Evolutionary conservation across 2,329 filamentous ascomycete genomes (phyloP).

Genomic region (Trichoderma breve): DNA sequence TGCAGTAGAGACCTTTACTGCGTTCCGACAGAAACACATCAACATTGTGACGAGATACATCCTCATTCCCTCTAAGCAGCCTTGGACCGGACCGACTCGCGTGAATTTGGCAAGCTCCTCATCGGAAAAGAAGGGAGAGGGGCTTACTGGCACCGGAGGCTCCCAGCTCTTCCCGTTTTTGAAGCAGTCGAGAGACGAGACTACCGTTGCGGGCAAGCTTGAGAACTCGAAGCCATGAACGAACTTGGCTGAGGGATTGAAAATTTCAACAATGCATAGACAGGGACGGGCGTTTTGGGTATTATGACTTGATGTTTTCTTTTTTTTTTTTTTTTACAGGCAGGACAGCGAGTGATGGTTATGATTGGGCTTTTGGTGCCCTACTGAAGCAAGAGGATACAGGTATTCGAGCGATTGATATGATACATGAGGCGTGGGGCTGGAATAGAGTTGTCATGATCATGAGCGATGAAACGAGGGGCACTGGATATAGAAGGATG

Average conservation of each 20-base stretch:
- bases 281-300: not conserved
- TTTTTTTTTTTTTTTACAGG: not conserved
- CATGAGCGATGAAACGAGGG: not conserved
- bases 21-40: constrained; percentile 82
- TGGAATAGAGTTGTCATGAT: not conserved
- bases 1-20: constrained; percentile 71
- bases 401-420: not conserved
- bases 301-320: not conserved
- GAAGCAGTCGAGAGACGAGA: constrained; percentile 86
- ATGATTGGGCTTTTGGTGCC: not conserved
- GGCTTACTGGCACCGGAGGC: constrained; percentile 80
- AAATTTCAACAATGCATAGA: not conserved
- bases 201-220: constrained; percentile 42
- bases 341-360: not conserved
- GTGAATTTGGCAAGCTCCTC: constrained; percentile 49
- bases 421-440: not conserved
- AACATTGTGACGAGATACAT: constrained; percentile 90
- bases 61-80: constrained; percentile 66
- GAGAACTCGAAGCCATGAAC: constrained; percentile 16
- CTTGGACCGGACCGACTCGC: constrained; percentile 28
- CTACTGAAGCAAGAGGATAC: not conserved
- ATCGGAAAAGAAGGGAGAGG: constrained; percentile 34
- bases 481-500: not conserved
- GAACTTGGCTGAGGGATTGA: not conserved
- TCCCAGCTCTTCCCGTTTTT: constrained; percentile 86